Percentiles rank a stretch among this genome's conserved stretches.
phyloP scores from a whole-genome alignment of 2,329 filamentous ascomycete genomes.

The Beauveria brongniartii region DNA sequence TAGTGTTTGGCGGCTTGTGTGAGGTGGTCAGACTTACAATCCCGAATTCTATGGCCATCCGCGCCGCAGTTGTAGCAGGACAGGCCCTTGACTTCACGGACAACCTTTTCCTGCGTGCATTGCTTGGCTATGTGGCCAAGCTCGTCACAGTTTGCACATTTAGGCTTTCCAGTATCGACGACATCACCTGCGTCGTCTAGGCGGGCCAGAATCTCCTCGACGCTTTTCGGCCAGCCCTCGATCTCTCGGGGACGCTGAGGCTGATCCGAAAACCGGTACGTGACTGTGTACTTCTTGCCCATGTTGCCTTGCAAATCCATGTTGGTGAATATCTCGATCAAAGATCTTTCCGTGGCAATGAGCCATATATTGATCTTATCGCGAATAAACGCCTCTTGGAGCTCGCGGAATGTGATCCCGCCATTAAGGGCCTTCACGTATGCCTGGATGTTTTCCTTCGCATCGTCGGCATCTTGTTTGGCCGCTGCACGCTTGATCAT shows the following conservation, averaged over 20 bases:
- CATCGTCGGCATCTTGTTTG: constrained; percentile 52
- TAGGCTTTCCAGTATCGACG: constrained; percentile 48
- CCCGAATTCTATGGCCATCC: constrained; percentile 58
- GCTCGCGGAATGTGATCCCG: constrained; percentile 46
- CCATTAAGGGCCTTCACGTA: constrained; percentile 54
- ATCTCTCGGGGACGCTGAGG: constrained; percentile 51
- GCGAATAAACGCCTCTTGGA: constrained; percentile 53
- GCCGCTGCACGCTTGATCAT: constrained; percentile 43
- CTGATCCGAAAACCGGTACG: constrained; percentile 51
- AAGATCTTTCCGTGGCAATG: constrained; percentile 52
- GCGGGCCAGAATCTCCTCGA: constrained; percentile 54
- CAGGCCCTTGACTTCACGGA: constrained; percentile 39
- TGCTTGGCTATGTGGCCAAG: constrained; percentile 54
- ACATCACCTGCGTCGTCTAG: constrained; percentile 59
- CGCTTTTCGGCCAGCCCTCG: constrained; percentile 49
- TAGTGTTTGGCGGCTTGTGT: neutral
- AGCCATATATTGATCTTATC: constrained; percentile 49
- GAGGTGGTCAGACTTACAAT: constrained; percentile 45
- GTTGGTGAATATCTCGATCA: constrained; percentile 53
- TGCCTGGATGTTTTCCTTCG: constrained; percentile 49
- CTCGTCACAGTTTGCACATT: constrained; percentile 57
- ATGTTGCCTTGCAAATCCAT: constrained; percentile 66
- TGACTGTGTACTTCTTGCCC: constrained; percentile 55
- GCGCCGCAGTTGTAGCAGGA: constrained; percentile 58
- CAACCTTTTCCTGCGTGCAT: constrained; percentile 51